A percentile compares a stretch with the other conserved stretches of the same genome.
These are phyloP conservation scores for Liquidambar formosana DNA, from an alignment of 164 flowering plant genomes.

Conservation along the genomic window DNA sequence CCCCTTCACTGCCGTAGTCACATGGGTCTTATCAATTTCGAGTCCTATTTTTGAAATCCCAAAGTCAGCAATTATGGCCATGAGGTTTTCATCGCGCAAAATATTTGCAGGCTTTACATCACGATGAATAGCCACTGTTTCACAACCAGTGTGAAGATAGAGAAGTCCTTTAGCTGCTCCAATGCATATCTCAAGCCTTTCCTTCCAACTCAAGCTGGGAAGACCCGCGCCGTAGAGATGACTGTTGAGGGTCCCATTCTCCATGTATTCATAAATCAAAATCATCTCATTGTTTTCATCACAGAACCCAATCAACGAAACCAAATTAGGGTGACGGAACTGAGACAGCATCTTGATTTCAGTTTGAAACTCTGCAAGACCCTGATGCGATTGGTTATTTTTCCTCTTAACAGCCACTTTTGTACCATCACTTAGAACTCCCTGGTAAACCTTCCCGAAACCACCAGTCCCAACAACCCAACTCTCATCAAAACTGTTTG, in stretches of 20 bases:
- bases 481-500: constrained; percentile 76
- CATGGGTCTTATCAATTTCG: constrained; percentile 79
- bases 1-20: constrained; percentile 85
- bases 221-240: constrained; percentile 68
- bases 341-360: constrained; percentile 89
- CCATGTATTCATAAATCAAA: constrained; percentile 83
- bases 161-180: constrained; percentile 94
- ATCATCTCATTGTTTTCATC: constrained; percentile 83
- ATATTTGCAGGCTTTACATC: constrained; percentile 90
- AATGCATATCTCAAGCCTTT: constrained; percentile 78
- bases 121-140: constrained; percentile 70
- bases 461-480: constrained; percentile 84
- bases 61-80: constrained; percentile 88
- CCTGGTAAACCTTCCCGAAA: constrained; percentile 84
- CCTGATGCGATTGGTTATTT: constrained; percentile 75
- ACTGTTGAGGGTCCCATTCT: constrained; percentile 73
- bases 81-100: constrained; percentile 68
- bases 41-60: constrained; percentile 86
- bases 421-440: constrained; percentile 58
- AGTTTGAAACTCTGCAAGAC: constrained; percentile 72
- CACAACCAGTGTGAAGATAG: constrained; percentile 79
- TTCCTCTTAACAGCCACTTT: constrained; percentile 84
- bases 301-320: constrained; percentile 82
- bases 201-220: constrained; percentile 69
- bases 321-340: constrained; percentile 80